Evolutionary conservation across 2,329 filamentous ascomycete species (phyloP).

Genomic region (Sporothrix euskadiensis): DNA sequence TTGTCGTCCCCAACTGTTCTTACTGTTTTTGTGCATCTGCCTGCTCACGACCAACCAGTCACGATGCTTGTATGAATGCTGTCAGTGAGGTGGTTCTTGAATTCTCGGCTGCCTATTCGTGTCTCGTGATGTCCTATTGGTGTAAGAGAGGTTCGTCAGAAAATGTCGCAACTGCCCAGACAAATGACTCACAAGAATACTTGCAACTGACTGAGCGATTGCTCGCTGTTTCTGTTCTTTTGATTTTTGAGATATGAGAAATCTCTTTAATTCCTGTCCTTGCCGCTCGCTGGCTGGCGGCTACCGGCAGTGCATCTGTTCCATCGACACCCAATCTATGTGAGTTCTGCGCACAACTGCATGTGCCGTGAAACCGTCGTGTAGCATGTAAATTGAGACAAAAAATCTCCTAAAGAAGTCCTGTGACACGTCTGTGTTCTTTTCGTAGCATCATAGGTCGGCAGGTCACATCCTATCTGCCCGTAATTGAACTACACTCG

Average conservation of each 20-base stretch:
- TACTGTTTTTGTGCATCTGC: neutral
- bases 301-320: neutral
- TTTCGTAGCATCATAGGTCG: neutral
- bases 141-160: neutral
- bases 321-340: no score
- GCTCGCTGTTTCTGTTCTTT: neutral
- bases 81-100: neutral
- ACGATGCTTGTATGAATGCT: neutral
- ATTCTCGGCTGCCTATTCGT: neutral
- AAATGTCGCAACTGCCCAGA: neutral
- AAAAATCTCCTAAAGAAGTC: neutral
- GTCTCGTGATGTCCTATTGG: neutral
- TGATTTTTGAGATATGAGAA: neutral
- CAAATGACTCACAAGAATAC: neutral
- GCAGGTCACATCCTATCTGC: neutral
- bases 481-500: neutral
- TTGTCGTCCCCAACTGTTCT: neutral
- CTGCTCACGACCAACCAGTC: neutral
- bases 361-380: neutral
- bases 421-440: neutral
- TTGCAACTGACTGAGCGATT: neutral
- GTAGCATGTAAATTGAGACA: slow-evolving; percentile 11
- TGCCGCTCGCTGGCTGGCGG: neutral
- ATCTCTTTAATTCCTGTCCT: no score
- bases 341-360: neutral